phyloP scores from a whole-genome alignment of 2,329 filamentous ascomycete genomes.

The Venturia effusa region DNA sequence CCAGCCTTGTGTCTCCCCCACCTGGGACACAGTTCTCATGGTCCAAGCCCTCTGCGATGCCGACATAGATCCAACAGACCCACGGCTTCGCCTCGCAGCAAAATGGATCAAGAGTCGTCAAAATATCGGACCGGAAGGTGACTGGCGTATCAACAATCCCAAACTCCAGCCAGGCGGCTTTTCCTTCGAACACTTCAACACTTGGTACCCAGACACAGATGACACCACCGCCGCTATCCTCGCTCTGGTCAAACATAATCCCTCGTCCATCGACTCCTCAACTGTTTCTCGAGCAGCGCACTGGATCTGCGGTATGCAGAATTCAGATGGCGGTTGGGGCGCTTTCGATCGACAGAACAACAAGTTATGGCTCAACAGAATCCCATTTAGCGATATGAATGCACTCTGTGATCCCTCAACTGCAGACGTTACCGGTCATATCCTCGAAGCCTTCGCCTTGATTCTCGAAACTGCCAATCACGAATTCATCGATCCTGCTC shows the following conservation, averaged over 20 bases:
- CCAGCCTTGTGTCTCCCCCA: neutral
- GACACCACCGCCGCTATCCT: neutral
- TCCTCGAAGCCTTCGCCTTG: slow-evolving; percentile 1
- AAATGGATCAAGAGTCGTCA: neutral
- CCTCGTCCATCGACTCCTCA: neutral
- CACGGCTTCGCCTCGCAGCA: neutral
- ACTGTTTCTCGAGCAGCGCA: neutral
- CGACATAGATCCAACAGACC: neutral
- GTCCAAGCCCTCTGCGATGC: neutral
- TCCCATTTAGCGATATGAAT: slow-evolving; percentile 4
- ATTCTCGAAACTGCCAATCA: too few species aligned
- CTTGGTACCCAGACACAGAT: slow-evolving; percentile 2
- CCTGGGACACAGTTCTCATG: slow-evolving; percentile 2
- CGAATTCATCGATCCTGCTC: neutral
- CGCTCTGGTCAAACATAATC: neutral
- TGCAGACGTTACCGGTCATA: neutral
- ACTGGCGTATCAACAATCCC: neutral
- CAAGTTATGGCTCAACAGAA: slow-evolving; percentile 2
- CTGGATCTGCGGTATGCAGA: slow-evolving; percentile 1
- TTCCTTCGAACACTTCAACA: slow-evolving; percentile 4
- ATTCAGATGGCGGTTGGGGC: neutral
- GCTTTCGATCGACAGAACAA: neutral
- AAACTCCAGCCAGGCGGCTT: neutral
- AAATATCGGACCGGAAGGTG: neutral
- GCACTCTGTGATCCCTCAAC: neutral